Base-by-base conservation (phyloP, 2,329 filamentous ascomycete species). In the Kalmusia sp. region DNA sequence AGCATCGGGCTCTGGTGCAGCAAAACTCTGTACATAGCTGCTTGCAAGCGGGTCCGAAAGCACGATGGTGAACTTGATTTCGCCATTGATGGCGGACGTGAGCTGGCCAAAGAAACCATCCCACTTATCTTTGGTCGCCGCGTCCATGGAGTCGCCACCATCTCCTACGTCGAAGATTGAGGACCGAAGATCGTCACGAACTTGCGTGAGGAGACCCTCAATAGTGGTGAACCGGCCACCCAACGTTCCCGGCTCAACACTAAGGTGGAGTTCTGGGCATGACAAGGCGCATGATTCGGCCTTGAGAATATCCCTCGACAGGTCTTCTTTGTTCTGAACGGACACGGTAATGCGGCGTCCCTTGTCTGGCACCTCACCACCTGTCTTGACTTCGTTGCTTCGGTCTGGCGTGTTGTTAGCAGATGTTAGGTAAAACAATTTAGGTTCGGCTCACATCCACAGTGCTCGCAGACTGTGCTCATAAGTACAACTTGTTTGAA, bases 401-500 rank as follows among this genome's bases (percentile, higher is more conserved):
- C 92, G 89, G 80, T 98, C 69, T 71, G 44, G 27, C 43, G 31
- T 14, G 4, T 22, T n/a, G 22, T 64, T 56, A 60, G 61, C 44
- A n/a, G 14, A 15, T 25, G 45, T n/a, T 6, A 35, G 21, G 11
- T 21, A 15, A 11, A 38, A 25, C 9, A 6, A 11, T 9, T 7
- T 7, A 25, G 14, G 15, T 6, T 40, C 19, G 30, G 70, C 71
- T 63, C 68, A 70, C 75, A 96, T 52, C 93, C 93, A 72, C 95
- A 99, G 74, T 89, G 83, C 24, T 93, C 88, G 77, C 95, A 99
- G 24, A 92, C 88, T 2, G 93, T 98, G 64, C 88, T 93, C 91
- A 96, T 98, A 65, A 99, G 83, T 34, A 97, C 88, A 3, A 99
- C 95, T 71, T 98, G 91, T 78, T 97, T 96, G 80, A 99, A 99